Evolutionary conservation across 176 grass and related monocot species (phyloP), one percentile per base, ranked within the genome.

Genomic region (Oryza glaberrima): DNA sequence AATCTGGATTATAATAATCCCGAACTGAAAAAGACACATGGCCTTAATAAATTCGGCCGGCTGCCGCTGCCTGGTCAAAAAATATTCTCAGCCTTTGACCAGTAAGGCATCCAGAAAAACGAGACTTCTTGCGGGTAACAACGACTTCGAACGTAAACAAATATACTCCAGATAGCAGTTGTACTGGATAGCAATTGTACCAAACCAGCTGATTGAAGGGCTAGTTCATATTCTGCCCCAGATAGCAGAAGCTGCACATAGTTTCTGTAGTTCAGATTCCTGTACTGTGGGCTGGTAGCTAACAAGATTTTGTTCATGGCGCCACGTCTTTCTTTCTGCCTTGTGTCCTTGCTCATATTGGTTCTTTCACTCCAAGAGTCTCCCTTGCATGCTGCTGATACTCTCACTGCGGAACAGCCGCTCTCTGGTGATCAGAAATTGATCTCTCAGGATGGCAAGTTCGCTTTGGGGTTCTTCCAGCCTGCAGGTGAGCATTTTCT

Each of bases 401-500:
- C 79, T 0, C 26, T 88, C 19, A 28, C 14, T 0, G 41, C 6
- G 4, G 51, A 71, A 6, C 79, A 30, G 36, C 40, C 19, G 28
- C 79, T 88, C 65, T 65, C 79, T 10, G 28, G 40, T 11, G 54
- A 88, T 13, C 79, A 82, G 65, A 87, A 70, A 51, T 25, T 82
- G 66, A 77, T 82, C 9, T 86, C 84, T 30, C 56, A 52, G 30
- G n/a, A 64, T 8, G 58, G 77, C 84, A 86, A 9, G 7, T 86
- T 82, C 0, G 86, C 79, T 3, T 3, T 82, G 3, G 86, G 86
- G 46, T 87, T 82, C 65, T 87, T 87, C 68, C 72, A 71, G 28
- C 72, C 78, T 45, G 15, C 47, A 77, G 72, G 86, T 87, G 13
- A 64, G 51, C 15, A 4, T 1, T 54, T 69, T 26, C 0, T 51